A percentile compares a stretch with the other conserved stretches of the same genome.
Evolutionary conservation across 805 yeast species (phyloP).

Genomic region (Kluyveromyces dobzhanskii): DNA sequence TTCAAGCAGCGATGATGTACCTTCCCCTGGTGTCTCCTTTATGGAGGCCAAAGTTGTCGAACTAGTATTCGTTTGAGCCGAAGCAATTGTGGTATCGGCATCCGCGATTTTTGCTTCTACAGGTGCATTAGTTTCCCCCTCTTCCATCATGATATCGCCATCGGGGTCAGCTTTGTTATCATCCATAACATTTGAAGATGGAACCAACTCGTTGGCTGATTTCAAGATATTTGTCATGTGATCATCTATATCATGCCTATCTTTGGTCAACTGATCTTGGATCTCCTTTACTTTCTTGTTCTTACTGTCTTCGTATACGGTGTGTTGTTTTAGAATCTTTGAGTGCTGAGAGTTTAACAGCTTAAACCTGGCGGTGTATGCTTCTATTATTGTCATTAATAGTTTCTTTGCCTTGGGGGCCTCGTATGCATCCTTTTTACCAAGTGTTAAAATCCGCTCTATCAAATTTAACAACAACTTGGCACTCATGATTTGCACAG

Average conservation of each 20-base stretch:
- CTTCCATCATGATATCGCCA: conserved; percentile 8
- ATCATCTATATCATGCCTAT: conserved; percentile 32
- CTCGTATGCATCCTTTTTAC: conserved; percentile 53
- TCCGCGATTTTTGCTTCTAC: conserved; percentile 5
- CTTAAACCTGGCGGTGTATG: conserved; percentile 76
- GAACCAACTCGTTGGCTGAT: conserved; percentile 11
- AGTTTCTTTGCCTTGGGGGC: conserved; percentile 61
- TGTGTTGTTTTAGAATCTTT: conserved; percentile 55
- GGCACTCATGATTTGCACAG: conserved; percentile 96
- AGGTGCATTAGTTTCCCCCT: neutral
- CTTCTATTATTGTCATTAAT: conserved; percentile 76
- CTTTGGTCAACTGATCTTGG: conserved; percentile 27
- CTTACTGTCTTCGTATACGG: conserved; percentile 39
- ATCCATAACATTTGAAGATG: neutral
- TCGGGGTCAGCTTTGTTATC: conserved; percentile 20
- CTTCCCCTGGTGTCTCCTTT: too few species aligned
- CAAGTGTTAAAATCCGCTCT: conserved; percentile 73
- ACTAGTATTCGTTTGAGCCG: too few species aligned
- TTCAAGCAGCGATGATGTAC: too few species aligned
- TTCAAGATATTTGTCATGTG: conserved; percentile 27
- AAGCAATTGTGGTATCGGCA: too few species aligned
- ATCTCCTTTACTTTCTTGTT: conserved; percentile 37
- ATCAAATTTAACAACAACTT: conserved; percentile 79
- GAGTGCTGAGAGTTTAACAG: conserved; percentile 65
- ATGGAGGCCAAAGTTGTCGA: too few species aligned